Percentiles rank a stretch among this genome's conserved stretches.
Conservation (phyloP, 306 rosid species). For the Vigna unguiculata region DNA sequence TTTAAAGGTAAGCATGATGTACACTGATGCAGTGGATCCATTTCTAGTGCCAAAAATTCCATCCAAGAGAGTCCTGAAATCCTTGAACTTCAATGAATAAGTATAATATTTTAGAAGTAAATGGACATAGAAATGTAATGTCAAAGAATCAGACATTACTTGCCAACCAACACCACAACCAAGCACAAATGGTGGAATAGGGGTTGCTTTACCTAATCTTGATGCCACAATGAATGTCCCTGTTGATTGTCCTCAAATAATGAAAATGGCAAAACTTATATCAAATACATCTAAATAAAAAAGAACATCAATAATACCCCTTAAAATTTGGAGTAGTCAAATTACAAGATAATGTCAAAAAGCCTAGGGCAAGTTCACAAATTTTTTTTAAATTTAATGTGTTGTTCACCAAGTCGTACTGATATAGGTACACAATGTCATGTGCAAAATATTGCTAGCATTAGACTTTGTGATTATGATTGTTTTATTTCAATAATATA, state of each 20-base stretch:
- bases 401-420: slow-evolving; percentile 24
- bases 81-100: slow-evolving; percentile 30
- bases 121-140: not conserved
- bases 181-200: slow-evolving; percentile 78
- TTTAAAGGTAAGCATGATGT: slow-evolving; percentile 35
- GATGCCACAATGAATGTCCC: slow-evolving; percentile 87
- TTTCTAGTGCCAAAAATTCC: slow-evolving; percentile 76
- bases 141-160: slow-evolving; percentile 55
- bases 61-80: slow-evolving; percentile 80
- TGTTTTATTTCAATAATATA: slow-evolving; percentile 11
- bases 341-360: slow-evolving; percentile 21
- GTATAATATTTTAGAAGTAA: not conserved
- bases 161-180: slow-evolving; percentile 93
- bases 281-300: slow-evolving; percentile 34
- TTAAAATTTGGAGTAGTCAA: not conserved
- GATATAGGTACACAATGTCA: slow-evolving; percentile 6
- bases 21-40: slow-evolving; percentile 92
- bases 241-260: slow-evolving; percentile 63
- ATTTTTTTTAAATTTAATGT: too few species aligned
- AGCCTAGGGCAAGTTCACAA: not conserved
- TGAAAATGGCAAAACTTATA: slow-evolving; percentile 21
- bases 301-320: not conserved
- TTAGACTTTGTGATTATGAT: slow-evolving; percentile 11
- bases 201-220: slow-evolving; percentile 87
- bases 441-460: not conserved